Evolutionary conservation across 768 basidiomycete species (phyloP), one percentile per base, ranked within the genome.

Genomic region (Trametes maxima): DNA sequence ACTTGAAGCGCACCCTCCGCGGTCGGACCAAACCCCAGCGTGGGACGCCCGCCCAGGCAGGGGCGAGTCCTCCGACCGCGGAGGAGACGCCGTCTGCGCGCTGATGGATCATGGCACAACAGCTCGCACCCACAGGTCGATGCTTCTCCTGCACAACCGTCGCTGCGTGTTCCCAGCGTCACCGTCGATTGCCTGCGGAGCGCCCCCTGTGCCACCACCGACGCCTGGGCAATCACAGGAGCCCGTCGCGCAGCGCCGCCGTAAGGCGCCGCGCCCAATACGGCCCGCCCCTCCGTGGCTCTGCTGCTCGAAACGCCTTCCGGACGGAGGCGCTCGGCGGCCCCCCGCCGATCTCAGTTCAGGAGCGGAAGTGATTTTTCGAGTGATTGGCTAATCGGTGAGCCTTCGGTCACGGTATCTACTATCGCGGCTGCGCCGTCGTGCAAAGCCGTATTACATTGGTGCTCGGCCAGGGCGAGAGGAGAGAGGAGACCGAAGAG

Each of bases 211-310:
- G 28, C 28, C 28, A 33, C 28, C 45, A 8, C 16, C 55, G 22
- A n/a, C 46, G 11, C 14, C 37, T 36, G 54, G 46, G 36, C 56
- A 40, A 57, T 57, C 56, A 51, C 48, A 58, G 57, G 48, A 50
- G 48, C 39, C 39, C 21, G 40, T 33, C 33, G 39, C 48, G 57
- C 48, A 44, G 48, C 48, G 21, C 54, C 35, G 45, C 36, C 48
- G 25, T 37, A n/a, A n/a, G 45, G 36, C 12, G n/a, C 37, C 37
- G 28, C 8, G 28, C 8, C 28, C 28, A 33, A 33, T 17, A 58
- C 57, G 57, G 57, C 40, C 57, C 57, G 57, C 46, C 57, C n/a
- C 35, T 14, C 57, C 57, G 57, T 50, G 57, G 48, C 57, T 58
- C 57, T 58, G 57, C 57, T 22, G 5, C 24, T 58, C 57, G 42